A percentile compares a stretch with the other conserved stretches of the same genome.
These are phyloP conservation scores for Trichophaea hybrida DNA, from an alignment of 2,329 filamentous ascomycete species.

Conservation along the genomic window DNA sequence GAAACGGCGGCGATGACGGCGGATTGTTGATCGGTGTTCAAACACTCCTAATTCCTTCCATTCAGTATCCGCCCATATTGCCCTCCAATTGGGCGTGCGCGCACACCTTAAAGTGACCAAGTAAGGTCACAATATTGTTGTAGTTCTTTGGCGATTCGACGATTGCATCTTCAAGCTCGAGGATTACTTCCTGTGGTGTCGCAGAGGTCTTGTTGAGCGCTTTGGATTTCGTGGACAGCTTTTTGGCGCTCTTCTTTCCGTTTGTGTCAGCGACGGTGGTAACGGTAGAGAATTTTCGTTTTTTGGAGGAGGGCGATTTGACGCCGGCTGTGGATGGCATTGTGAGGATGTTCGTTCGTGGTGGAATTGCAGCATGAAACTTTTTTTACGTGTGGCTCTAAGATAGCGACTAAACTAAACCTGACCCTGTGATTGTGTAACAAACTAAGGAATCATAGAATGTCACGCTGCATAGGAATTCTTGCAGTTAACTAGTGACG, in stretches of 20 bases:
- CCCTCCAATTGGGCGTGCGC: not conserved
- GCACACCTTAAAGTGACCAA: conserved; percentile 42
- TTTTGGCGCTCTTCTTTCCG: not conserved
- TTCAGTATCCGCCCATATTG: not conserved
- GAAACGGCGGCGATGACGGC: conserved; percentile 60
- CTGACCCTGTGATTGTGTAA: not conserved
- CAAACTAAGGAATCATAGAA: no score
- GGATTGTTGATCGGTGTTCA: conserved; percentile 38
- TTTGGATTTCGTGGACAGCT: no score
- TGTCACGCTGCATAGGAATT: no score
- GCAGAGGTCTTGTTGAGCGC: not conserved
- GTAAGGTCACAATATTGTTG: conserved; percentile 69
- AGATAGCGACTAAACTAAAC: not conserved
- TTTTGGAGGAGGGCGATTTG: conserved; percentile 1
- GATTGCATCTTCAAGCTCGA: conserved; percentile 65
- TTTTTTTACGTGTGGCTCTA: not conserved
- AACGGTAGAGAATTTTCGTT: not conserved
- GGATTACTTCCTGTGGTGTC: conserved; percentile 46
- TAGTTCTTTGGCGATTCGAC: conserved; percentile 77
- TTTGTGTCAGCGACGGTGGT: not conserved
- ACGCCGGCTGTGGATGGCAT: conserved; percentile 1
- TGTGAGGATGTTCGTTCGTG: not conserved
- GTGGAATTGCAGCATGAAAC: not conserved
- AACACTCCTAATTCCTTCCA: not conserved
- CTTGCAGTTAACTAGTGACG: no score